Evolutionary conservation across 2,329 filamentous ascomycete species (phyloP), one percentile per base, ranked within the genome.

Genomic region (Alternaria metachromatica): DNA sequence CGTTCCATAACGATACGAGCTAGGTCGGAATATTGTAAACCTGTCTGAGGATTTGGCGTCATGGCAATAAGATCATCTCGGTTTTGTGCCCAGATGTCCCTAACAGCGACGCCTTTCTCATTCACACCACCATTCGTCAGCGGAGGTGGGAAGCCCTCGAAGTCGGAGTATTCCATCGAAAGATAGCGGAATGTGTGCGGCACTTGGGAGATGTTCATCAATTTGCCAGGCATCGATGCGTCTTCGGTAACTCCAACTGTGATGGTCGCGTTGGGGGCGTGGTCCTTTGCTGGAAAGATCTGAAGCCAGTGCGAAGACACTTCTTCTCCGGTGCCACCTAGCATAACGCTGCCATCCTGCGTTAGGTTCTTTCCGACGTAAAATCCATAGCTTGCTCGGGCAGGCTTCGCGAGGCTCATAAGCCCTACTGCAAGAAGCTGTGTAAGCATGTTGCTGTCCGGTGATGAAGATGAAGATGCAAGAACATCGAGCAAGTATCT

Each of bases 221-320:
- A 55, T 26, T 70, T 59, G n/a, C 78, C 78, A 2, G 80, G 80
- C 55, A 82, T 73, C 25, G 71, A 70, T 21, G 81, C 81, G 56
- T 79, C 76, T 57, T 77, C 63, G 6, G 81, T 82, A 7, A 82
- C 80, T n/a, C 81, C 81, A 9, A 83, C 80, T 48, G 75, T 78
- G 55, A 84, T 78, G 0, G 81, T 84, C 1, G 78, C 80, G 54
- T 84, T 83, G 0, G 80, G 45, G 1, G 76, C 67, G 55, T 84
- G 76, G 49, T 84, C 78, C 30, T 69, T 72, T 2, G 81, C 82
- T 0, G 82, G 76, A 50, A 84, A 84, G 30, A 84, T 72, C 59
- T 84, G 80, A 23, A 84, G 80, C 81, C 82, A 84, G 62, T 84
- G 82, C 9, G 79, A 82, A 0, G 82, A 84, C 0, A 84, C 82